These are phyloP conservation scores for Penicillium bialowiezense DNA, from an alignment of 495 filamentous ascomycete genomes.

Conservation along the genomic window DNA sequence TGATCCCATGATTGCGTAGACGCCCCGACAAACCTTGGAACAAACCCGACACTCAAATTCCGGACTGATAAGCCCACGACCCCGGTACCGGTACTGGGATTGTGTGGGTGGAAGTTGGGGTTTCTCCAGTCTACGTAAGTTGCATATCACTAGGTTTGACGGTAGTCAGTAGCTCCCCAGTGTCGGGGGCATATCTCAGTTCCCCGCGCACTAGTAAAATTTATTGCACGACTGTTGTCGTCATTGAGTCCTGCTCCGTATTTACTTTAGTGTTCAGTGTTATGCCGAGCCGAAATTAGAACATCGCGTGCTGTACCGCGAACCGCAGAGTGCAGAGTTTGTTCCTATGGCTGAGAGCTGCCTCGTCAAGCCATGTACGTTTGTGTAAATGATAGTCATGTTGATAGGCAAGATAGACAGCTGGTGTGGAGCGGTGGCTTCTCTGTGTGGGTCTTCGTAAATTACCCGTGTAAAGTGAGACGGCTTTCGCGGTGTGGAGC, in stretches of 20 bases:
- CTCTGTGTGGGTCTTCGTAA: background rate
- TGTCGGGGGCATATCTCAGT: no score
- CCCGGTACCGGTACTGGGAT: conserved; percentile 1
- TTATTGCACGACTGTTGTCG: background rate
- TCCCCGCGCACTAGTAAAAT: no score
- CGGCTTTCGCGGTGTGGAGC: background rate
- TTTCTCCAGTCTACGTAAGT: background rate
- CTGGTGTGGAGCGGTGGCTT: background rate
- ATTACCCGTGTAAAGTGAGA: background rate
- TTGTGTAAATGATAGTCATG: background rate
- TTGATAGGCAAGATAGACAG: background rate
- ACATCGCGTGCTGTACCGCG: no score
- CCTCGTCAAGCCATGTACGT: background rate
- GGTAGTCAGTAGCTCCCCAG: background rate
- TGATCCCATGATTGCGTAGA: conserved; percentile 10
- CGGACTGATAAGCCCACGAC: background rate
- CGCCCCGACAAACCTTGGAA: background rate
- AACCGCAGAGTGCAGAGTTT: no score
- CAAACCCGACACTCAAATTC: background rate
- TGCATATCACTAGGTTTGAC: background rate
- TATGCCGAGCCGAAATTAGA: no score
- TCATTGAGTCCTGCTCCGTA: background rate
- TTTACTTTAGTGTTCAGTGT: no score
- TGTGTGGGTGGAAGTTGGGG: background rate
- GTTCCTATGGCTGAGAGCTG: background rate